Evolutionary conservation across 257 asterid species (phyloP).

Genomic region (Solanum sejunctum): DNA sequence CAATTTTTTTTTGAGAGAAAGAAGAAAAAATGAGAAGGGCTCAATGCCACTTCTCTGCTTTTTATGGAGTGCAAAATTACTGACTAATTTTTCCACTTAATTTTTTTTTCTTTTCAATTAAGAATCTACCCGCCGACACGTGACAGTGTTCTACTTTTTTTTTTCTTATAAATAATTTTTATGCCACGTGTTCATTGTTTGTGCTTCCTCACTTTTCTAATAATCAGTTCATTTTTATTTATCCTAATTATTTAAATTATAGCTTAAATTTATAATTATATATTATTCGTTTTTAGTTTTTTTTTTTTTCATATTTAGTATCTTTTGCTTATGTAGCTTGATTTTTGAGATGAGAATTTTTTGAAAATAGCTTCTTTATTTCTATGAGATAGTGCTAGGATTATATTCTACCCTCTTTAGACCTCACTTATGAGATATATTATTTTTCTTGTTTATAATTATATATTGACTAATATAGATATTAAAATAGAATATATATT

Average conservation of each 20-base stretch:
- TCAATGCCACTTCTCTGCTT: not conserved
- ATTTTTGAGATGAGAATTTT: no score
- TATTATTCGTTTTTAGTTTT: no score
- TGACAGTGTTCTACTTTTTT: slow-evolving; percentile 10
- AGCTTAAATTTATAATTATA: no score
- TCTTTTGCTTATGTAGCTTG: no score
- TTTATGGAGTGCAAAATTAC: slow-evolving; percentile 10
- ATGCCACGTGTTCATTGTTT: slow-evolving; percentile 33
- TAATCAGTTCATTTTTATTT: not conserved
- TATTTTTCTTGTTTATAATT: no score
- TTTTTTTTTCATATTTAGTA: no score
- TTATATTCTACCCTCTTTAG: no score
- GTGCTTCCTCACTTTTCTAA: not conserved
- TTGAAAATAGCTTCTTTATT: accelerated
- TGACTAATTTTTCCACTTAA: slow-evolving; percentile 12
- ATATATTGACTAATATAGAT: not conserved
- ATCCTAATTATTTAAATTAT: not conserved
- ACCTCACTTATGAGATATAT: no score
- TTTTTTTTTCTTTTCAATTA: not conserved
- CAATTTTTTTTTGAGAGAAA: not conserved
- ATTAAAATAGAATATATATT: not conserved
- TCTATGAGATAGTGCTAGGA: no score
- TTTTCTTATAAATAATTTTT: not conserved
- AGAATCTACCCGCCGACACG: slow-evolving; percentile 49
- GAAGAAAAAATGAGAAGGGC: not conserved